Base-by-base conservation (phyloP, 164 flowering plant species). In the Euptelea pleiosperma region DNA sequence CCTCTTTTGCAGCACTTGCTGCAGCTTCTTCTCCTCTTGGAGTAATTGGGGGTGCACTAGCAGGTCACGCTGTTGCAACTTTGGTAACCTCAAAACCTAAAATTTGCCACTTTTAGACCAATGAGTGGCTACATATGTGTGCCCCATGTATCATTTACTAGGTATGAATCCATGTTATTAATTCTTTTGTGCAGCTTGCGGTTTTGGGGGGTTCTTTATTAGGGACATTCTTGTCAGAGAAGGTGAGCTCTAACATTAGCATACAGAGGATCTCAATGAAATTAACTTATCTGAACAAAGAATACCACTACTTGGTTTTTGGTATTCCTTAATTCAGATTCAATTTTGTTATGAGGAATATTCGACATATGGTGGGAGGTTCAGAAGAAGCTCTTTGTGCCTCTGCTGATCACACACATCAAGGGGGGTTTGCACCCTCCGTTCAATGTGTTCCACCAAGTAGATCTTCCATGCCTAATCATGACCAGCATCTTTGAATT, bases 11-110 rank as follows among this genome's bases (percentile, higher is more conserved):
- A 93, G 99, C 99, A 35, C 91, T 93, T 73, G 91, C 99, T 66
- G 99, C 99, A 42, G 96, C 99, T 58, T 86, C 99, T 55, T 93
- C 99, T 11, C 96, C 99, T 50, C 85, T 90, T 60, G 99, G 99
- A 73, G 97, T 93, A 69, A 77, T 90, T 55, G 96, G 76, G 1
- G 99, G 99, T 64, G 87, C 99, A 63, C 68, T 90, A 41, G 99
- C 91, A 56, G 97, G 99, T 63, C 97, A 93, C 73, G 95, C 89
- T 51, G 82, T 66, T 26, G 99, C 99, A 60, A 90, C 99, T 57
- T 60, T 93, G 97, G 99, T 93, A 84, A 70, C 30, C 45, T 40
- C n/a, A n/a, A n/a, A n/a, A n/a, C n/a, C 30, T 55, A n/a, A 52
- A 47, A 48, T 52, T 37, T 11, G 18, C 11, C 6, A 22, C n/a